Percentiles rank a stretch among this genome's conserved stretches.
These are phyloP conservation scores for Logfia minima DNA, from an alignment of 129 eudicot species.

Conservation along the genomic window DNA sequence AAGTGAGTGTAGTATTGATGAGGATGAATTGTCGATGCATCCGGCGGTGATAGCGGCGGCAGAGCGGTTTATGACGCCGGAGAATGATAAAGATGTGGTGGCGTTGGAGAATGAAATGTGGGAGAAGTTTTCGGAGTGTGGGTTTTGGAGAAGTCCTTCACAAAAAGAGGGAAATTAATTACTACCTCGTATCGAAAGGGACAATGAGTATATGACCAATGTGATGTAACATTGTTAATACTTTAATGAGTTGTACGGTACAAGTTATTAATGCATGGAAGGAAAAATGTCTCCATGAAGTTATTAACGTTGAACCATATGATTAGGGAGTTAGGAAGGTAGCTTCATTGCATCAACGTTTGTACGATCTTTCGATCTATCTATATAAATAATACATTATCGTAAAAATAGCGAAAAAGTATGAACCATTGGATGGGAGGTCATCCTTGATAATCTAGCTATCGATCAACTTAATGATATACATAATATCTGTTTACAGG, in stretches of 20 bases:
- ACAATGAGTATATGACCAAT: not conserved
- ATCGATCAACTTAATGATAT: too few relatives aligned
- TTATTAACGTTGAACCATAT: not conserved
- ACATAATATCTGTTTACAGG: too few relatives aligned
- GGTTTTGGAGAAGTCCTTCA: conserved; percentile 69
- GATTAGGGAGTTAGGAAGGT: not conserved
- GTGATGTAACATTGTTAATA: not conserved
- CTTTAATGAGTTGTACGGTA: not conserved
- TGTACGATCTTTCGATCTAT: too few relatives aligned
- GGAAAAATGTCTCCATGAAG: not conserved
- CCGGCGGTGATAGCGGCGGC: conserved; percentile 38
- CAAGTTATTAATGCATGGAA: not conserved
- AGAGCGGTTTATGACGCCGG: conserved; percentile 32
- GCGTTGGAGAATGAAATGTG: conserved; percentile 84
- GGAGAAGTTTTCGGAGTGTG: conserved; percentile 58
- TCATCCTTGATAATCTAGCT: too few relatives aligned
- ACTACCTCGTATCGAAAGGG: not conserved
- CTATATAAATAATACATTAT: too few relatives aligned
- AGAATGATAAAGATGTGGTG: conserved; percentile 44
- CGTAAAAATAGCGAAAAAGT: too few relatives aligned
- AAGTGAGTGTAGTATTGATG: not conserved
- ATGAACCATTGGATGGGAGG: too few relatives aligned
- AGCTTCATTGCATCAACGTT: too few relatives aligned
- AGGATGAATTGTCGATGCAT: conserved; percentile 30
- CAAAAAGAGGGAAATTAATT: conserved; percentile 11